Base-by-base conservation (phyloP, 768 basidiomycete species). In the Pulveroboletus ravenelii region DNA sequence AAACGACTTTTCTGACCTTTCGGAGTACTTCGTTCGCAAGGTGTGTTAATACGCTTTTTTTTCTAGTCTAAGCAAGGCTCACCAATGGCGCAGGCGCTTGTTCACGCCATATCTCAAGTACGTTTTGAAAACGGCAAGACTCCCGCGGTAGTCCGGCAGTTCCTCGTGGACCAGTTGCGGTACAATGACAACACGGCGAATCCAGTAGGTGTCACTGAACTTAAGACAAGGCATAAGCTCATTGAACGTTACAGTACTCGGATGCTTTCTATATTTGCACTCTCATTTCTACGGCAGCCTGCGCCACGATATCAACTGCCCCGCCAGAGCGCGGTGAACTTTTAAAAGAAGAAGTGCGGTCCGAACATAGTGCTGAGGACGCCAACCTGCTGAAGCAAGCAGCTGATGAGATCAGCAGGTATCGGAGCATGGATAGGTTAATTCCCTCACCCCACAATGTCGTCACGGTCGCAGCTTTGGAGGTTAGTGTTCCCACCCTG, bases 101-200 rank as follows among this genome's bases (percentile, higher is more conserved):
- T 97, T 48, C 82, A 84, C 57, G 85, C 93, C 13, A 85, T 95
- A 30, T 87, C 93, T 13, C 80, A 85, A 59, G 82, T 94, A 45
- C 85, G 93, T 3, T 91, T 93, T 56, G 86, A 87, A 62, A 84
- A 86, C 48, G 88, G 91, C 31, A 93, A 89, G 66, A 85, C 91
- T 0, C 90, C 89, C 12, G 79, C 85, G 0, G 83, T 93, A 47
- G 87, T 95, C 13, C 81, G 91, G 41, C 85, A 84, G 53, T 90
- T 96, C 62, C 74, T 98, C 29, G 85, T 95, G 54, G 93, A 96
- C 64, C 87, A 94, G 55, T 74, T 98, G n/a, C 82, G 86, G 10
- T 92, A 91, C 66, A 97, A 97, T 64, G 95, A 97, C 67, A 98
- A 97, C 66, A 91, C 93, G 3, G 79, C 83, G 17, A 96, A 95